Evolutionary conservation across 768 basidiomycete species (phyloP), one percentile per base, ranked within the genome.

Genomic region (Trametes gibbosa): DNA sequence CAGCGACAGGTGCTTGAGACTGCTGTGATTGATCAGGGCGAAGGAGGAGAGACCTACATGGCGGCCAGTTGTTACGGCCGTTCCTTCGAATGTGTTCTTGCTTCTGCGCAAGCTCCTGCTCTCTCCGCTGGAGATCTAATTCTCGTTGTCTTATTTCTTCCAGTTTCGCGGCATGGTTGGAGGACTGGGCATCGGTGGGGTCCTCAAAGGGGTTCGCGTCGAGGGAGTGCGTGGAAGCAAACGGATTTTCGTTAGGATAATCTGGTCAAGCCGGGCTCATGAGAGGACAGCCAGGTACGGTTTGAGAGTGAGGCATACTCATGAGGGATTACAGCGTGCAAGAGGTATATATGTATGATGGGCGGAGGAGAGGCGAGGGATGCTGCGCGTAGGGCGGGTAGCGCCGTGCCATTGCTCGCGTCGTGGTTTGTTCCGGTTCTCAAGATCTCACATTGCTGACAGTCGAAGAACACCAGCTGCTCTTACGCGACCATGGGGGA

Each of bases 11-110:
- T 9, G 34, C 13, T 37, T 7, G 35, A 35, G 35, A 13, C 16
- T 5, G 7, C 23, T 39, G 13, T 25, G 7, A 24, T 19, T 23
- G 16, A 54, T 16, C 9, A 48, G 2, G 54, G 24, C 39, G 9
- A 3, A 17, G 39, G 16, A 34, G 39, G 56, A 29, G 60, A 61
- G 14, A 78, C 90, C 69, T 66, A 90, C 94, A 95, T 14, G 85
- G 85, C 34, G 96, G 96, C 87, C 91, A 99, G 74, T 99, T 99
- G 71, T 91, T 95, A 64, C 85, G 84, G 37, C 92, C 93, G 68
- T 90, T 85, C 50, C 73, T 81, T 65, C 87, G 78, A 52, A 92
- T 81, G 64, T 86, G 77, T 48, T 91, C 86, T 21, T 86, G 79
- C 69, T 84, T 87, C 65, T 82, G 77, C 63, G 76, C 80, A 59